A percentile compares a stretch with the other conserved stretches of the same genome.
Evolutionary conservation across 2,329 filamentous ascomycete species (phyloP).

Genomic region (Microsporum ferrugineum): DNA sequence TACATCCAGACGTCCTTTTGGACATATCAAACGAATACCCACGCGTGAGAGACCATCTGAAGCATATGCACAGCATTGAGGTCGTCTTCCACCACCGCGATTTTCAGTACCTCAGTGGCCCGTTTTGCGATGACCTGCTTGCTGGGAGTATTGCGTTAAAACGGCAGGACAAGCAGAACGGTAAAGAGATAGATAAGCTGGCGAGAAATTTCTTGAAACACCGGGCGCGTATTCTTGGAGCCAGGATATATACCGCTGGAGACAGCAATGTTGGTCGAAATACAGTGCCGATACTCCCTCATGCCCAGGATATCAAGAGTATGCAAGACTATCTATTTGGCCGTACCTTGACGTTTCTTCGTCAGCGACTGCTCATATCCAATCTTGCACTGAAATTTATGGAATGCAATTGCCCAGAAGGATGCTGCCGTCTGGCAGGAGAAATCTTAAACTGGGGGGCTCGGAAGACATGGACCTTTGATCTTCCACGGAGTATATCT

Average conservation of each 20-base stretch:
- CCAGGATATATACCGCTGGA: background rate
- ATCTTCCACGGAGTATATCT: conserved; percentile 14
- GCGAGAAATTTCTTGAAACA: conserved; percentile 1
- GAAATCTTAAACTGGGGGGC: conserved; percentile 16
- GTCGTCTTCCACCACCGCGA: conserved; percentile 16
- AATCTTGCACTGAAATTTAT: conserved; percentile 15
- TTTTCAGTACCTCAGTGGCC: conserved; percentile 14
- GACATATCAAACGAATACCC: conserved; percentile 6
- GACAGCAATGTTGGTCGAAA: background rate
- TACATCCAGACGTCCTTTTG: conserved; percentile 15
- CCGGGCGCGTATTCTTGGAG: background rate
- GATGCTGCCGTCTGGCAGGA: conserved; percentile 16
- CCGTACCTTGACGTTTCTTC: conserved; percentile 17
- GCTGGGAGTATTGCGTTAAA: background rate
- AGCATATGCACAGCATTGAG: conserved; percentile 14
- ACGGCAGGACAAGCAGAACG: background rate
- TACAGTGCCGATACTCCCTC: background rate
- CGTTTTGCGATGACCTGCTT: conserved; percentile 7
- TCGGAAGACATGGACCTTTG: conserved; percentile 13
- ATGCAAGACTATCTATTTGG: conserved; percentile 18
- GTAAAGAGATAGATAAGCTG: background rate
- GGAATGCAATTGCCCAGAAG: conserved; percentile 14
- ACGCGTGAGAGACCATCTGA: conserved; percentile 12
- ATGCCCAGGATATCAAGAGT: conserved; percentile 13
- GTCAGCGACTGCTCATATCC: conserved; percentile 14